Conservation (phyloP, 176 grass and related monocot genomes). For the Lolium multiflorum region DNA sequence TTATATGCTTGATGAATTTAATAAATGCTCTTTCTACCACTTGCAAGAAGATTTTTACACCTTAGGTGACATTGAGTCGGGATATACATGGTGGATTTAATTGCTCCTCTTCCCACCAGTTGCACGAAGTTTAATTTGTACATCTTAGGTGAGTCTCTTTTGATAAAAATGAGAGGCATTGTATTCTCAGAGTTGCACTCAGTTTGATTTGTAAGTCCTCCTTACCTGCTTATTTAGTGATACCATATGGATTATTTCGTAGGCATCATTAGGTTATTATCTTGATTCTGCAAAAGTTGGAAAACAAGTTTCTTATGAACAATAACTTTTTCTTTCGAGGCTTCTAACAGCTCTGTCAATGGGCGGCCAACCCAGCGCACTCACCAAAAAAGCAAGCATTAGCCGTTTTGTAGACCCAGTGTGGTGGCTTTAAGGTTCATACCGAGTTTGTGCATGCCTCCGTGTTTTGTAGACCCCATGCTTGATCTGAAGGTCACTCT, state of each 20-base stretch:
- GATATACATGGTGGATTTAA: constrained; percentile 19
- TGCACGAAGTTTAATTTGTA: too few species aligned
- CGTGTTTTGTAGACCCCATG: too few species aligned
- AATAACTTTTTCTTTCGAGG: constrained; percentile 1
- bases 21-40: not conserved
- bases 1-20: constrained; percentile 22
- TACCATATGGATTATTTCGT: constrained; percentile 25
- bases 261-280: constrained; percentile 15
- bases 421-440: too few species aligned
- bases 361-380: not conserved
- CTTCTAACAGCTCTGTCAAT: not conserved
- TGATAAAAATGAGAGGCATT: constrained; percentile 93
- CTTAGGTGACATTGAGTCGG: constrained; percentile 83
- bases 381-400: too few species aligned
- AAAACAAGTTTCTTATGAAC: constrained; percentile 21
- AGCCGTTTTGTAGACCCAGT: too few species aligned
- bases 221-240: constrained; percentile 11
- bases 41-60: constrained; percentile 37
- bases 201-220: constrained; percentile 90
- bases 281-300: constrained; percentile 16
- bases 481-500: too few species aligned
- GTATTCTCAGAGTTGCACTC: constrained; percentile 84
- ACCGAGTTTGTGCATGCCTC: too few species aligned
- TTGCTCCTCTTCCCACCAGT: too few species aligned
- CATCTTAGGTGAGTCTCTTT: constrained; percentile 28